phyloP scores from a whole-genome alignment of 305 asterid genomes.

The Rubia tinctorum region DNA sequence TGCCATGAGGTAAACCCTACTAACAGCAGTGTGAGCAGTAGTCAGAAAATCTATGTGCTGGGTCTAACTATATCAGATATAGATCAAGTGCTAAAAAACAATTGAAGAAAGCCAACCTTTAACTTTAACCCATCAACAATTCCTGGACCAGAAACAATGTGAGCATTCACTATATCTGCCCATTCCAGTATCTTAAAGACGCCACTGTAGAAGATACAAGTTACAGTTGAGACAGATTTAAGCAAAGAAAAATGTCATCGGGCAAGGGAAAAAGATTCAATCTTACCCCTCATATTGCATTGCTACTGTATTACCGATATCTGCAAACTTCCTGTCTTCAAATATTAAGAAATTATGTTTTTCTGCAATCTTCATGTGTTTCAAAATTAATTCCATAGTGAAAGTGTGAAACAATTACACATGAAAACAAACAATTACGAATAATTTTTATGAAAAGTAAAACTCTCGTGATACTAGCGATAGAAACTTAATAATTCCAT shows the following conservation, averaged over 20 bases:
- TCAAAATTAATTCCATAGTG: conserved; percentile 20
- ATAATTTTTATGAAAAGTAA: background rate
- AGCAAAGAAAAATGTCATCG: conserved; percentile 11
- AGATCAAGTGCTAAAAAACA: background rate
- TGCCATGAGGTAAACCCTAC: conserved; percentile 82
- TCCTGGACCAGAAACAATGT: conserved; percentile 96
- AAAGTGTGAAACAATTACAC: background rate
- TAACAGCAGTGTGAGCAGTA: conserved; percentile 23
- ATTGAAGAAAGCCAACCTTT: conserved; percentile 48
- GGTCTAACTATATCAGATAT: background rate
- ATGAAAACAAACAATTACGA: background rate
- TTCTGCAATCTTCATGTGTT: conserved; percentile 76
- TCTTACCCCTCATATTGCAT: conserved; percentile 97
- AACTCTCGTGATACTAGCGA: background rate
- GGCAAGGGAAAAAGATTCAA: conserved; percentile 12
- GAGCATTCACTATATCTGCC: conserved; percentile 97
- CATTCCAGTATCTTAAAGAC: conserved; percentile 82
- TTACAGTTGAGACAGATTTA: conserved; percentile 10
- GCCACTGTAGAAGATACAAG: conserved; percentile 55
- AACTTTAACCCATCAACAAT: conserved; percentile 91
- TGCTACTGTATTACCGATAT: conserved; percentile 96
- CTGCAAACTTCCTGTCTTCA: conserved; percentile 97
- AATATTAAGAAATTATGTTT: conserved; percentile 86
- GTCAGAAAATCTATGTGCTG: background rate
- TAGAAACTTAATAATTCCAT: background rate